These are phyloP conservation scores for Rhizopogon sp. DNA, from an alignment of 768 basidiomycete species.

Conservation along the genomic window DNA sequence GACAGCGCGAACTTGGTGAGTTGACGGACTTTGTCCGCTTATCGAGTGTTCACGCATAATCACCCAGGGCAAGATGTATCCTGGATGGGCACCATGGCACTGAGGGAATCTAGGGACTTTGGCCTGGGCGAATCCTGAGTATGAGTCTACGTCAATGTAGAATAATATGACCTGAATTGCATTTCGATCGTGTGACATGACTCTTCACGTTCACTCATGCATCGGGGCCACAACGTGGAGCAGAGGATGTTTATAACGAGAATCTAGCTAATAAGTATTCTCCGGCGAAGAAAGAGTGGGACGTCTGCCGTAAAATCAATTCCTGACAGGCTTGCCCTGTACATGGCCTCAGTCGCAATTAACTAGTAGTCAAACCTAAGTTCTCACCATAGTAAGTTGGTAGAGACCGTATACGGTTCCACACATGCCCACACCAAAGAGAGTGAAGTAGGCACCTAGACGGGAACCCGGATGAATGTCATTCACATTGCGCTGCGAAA, in stretches of 20 bases:
- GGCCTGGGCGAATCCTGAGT: too few relatives aligned
- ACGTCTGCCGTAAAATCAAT: neutral
- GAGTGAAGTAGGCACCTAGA: constrained; percentile 49
- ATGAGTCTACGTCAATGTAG: neutral
- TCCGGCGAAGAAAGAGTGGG: neutral
- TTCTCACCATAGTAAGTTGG: constrained; percentile 38
- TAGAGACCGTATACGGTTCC: constrained; percentile 48
- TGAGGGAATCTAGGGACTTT: constrained; percentile 21
- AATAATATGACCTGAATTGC: neutral
- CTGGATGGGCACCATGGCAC: constrained; percentile 85
- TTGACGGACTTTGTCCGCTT: neutral
- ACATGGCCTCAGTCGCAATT: neutral
- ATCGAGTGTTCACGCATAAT: constrained; percentile 7
- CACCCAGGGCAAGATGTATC: constrained; percentile 82
- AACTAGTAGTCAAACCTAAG: constrained; percentile 8
- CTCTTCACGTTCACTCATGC: neutral
- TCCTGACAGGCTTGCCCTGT: constrained; percentile 25
- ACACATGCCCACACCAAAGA: constrained; percentile 50
- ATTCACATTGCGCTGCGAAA: neutral
- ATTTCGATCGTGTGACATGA: neutral
- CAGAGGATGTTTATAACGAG: constrained; percentile 1
- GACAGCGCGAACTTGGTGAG: constrained; percentile 65
- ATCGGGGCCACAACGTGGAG: constrained; percentile 2
- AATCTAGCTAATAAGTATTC: neutral
- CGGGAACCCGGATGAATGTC: neutral